Conservation (phyloP, 257 asterid genomes). For the Solanum dulcamara region DNA sequence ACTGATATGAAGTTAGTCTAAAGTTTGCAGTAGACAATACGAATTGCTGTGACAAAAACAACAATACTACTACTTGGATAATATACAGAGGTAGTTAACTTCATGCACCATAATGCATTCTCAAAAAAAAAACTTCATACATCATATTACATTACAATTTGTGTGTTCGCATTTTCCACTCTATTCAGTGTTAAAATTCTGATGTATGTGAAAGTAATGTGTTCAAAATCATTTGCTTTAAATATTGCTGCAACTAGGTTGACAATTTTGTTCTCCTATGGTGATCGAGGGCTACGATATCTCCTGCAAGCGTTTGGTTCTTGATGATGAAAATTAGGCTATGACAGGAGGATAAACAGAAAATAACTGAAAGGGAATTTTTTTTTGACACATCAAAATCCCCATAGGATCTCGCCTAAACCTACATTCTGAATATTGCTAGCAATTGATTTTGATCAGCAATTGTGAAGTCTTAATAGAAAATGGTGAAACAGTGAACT, state of each 20-base stretch:
- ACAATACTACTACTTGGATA: neutral
- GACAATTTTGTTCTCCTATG: neutral
- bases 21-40: neutral
- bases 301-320: neutral
- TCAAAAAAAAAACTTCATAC: neutral
- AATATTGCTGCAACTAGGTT: neutral
- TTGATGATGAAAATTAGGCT: neutral
- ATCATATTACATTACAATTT: neutral
- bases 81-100: neutral
- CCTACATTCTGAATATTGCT: neutral
- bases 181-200: neutral
- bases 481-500: neutral
- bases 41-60: neutral
- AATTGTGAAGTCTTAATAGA: neutral
- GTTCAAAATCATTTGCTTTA: neutral
- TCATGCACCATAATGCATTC: neutral
- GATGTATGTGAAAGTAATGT: neutral
- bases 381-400: neutral
- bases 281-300: neutral
- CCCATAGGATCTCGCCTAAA: neutral
- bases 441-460: neutral
- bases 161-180: neutral
- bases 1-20: neutral
- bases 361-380: neutral
- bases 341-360: neutral